These are phyloP conservation scores for Aspergillus egyptiacus DNA, from an alignment of 495 filamentous ascomycete species.

Conservation along the genomic window DNA sequence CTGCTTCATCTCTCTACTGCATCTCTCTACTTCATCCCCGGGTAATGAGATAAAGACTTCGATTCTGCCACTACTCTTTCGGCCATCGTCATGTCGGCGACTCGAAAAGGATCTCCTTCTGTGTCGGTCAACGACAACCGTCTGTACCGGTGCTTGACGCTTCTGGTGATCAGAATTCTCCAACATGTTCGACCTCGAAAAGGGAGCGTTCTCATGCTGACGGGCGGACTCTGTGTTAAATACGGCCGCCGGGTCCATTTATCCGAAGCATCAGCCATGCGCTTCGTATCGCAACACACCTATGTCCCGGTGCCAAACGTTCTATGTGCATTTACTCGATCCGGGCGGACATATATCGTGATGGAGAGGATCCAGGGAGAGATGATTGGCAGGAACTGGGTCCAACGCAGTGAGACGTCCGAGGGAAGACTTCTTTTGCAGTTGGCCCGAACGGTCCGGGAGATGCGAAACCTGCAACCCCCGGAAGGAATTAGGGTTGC, in stretches of 20 bases:
- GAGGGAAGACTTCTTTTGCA: constrained; percentile 40
- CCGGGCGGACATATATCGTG: constrained; percentile 41
- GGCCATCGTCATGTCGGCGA: too few relatives aligned
- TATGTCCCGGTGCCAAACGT: constrained; percentile 48
- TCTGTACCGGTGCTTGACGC: constrained; percentile 21
- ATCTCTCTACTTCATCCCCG: too few relatives aligned
- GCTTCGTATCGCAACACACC: constrained; percentile 41
- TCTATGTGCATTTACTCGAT: constrained; percentile 41
- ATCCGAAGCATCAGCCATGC: constrained; percentile 46
- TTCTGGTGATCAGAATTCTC: constrained; percentile 23
- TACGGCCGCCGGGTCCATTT: constrained; percentile 30
- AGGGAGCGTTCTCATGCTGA: constrained; percentile 30
- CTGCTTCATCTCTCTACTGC: too few relatives aligned
- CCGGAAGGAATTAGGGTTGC: constrained; percentile 29
- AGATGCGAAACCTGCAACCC: constrained; percentile 37
- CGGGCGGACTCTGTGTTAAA: constrained; percentile 36
- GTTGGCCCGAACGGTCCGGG: constrained; percentile 31
- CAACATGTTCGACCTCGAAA: constrained; percentile 21
- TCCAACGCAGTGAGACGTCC: constrained; percentile 30
- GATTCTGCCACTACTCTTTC: too few relatives aligned
- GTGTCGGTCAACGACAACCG: constrained; percentile 11
- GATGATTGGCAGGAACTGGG: constrained; percentile 30
- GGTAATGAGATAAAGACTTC: too few relatives aligned
- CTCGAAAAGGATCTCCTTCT: too few relatives aligned
- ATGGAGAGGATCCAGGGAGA: constrained; percentile 48